Percentiles rank a stretch among this genome's conserved stretches.
phyloP scores from a whole-genome alignment of 2,329 filamentous ascomycete species.

The Metarhizium humberi region DNA sequence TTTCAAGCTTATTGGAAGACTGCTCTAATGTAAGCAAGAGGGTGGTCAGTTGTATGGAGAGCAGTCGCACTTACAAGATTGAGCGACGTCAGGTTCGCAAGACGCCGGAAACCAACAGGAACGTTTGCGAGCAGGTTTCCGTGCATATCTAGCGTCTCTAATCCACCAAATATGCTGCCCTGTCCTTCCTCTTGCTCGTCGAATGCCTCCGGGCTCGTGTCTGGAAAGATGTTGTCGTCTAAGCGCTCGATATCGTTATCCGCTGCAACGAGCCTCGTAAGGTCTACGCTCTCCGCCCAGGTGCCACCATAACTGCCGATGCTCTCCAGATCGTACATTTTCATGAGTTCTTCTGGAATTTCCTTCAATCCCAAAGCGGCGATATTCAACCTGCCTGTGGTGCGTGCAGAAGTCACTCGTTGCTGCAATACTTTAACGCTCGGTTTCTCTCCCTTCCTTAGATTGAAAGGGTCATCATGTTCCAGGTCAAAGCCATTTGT shows the following conservation, averaged over 20 bases:
- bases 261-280: conserved; percentile 74
- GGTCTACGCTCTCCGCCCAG: conserved; percentile 88
- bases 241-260: conserved; percentile 80
- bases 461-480: conserved; percentile 61
- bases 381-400: conserved; percentile 78
- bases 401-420: conserved; percentile 62
- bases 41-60: not conserved
- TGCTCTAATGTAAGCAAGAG: conserved; percentile 23
- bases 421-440: conserved; percentile 61
- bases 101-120: conserved; percentile 64
- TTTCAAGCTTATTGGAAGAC: conserved; percentile 74
- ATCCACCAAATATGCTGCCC: conserved; percentile 69
- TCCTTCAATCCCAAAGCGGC: conserved; percentile 70
- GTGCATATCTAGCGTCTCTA: conserved; percentile 78
- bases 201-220: conserved; percentile 47
- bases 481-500: conserved; percentile 40
- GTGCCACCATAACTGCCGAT: conserved; percentile 53
- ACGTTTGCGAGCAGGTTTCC: conserved; percentile 67
- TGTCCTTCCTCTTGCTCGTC: conserved; percentile 56
- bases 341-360: conserved; percentile 73
- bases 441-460: conserved; percentile 45
- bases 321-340: conserved; percentile 79
- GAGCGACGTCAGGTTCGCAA: conserved; percentile 67
- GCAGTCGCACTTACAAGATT: conserved; percentile 55
- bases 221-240: conserved; percentile 69